Percentiles rank a stretch among this genome's conserved stretches.
Evolutionary conservation across 306 rosid genomes (phyloP).

Genomic region (Luffa acutangula): DNA sequence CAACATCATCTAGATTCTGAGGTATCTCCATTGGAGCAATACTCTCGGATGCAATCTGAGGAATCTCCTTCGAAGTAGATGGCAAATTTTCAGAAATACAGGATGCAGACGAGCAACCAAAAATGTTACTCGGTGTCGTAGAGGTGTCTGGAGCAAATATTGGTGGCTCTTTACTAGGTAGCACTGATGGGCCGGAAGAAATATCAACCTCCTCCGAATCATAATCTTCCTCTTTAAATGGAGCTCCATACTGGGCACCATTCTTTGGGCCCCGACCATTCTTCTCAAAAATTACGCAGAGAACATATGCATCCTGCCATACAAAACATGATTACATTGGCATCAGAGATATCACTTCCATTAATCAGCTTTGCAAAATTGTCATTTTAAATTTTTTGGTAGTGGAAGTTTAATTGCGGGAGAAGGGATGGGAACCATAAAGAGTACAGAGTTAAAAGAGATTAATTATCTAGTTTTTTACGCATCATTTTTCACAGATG

Average conservation of each 20-base stretch:
- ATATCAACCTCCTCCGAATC: slow-evolving; percentile 29
- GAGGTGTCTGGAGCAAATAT: slow-evolving; percentile 19
- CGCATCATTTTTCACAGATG: background rate
- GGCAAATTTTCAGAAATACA: slow-evolving; percentile 23
- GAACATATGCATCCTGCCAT: slow-evolving; percentile 50
- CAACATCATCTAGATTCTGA: background rate
- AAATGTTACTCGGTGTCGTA: slow-evolving; percentile 2
- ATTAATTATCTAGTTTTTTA: background rate
- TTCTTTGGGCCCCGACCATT: slow-evolving; percentile 63
- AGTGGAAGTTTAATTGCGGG: background rate
- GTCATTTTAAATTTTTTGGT: background rate
- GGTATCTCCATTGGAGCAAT: slow-evolving; percentile 1
- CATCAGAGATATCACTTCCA: background rate
- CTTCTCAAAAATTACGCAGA: slow-evolving; percentile 51
- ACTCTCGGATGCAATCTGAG: slow-evolving; percentile 4
- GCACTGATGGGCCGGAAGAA: slow-evolving; percentile 8
- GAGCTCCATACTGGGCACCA: slow-evolving; percentile 54
- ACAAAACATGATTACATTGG: background rate
- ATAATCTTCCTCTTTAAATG: slow-evolving; percentile 56
- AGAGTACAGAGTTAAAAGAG: background rate
- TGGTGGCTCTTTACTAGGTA: slow-evolving; percentile 2
- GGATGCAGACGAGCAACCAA: slow-evolving; percentile 21
- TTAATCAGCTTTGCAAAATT: background rate
- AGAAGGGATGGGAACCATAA: background rate
- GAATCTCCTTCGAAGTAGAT: background rate